These are phyloP conservation scores for Prinsepia uniflora DNA, from an alignment of 306 rosid species.

Conservation along the genomic window DNA sequence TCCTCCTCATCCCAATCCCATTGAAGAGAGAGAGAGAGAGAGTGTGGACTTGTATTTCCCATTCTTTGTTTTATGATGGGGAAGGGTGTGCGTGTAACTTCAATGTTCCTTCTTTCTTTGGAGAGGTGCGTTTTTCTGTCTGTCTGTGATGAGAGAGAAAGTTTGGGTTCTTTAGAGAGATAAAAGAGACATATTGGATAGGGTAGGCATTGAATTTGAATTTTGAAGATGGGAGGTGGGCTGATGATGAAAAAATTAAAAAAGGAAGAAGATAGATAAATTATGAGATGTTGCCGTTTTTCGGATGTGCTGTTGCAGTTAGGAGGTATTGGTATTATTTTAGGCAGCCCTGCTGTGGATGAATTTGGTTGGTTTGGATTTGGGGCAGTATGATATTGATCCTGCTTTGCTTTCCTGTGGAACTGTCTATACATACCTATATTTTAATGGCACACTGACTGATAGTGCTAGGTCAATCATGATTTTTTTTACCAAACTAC, in stretches of 20 bases:
- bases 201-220: conserved; percentile 7
- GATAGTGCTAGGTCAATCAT: conserved; percentile 24
- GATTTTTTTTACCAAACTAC: conserved; percentile 26
- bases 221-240: neutral
- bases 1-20: conserved; percentile 20
- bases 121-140: conserved; percentile 35
- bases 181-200: conserved; percentile 2
- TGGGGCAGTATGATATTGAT: no score
- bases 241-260: conserved; percentile 13
- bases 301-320: conserved; percentile 46
- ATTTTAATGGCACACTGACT: neutral
- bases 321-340: conserved; percentile 1
- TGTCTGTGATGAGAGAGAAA: conserved; percentile 39
- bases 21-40: conserved; percentile 44
- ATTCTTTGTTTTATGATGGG: conserved; percentile 35
- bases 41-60: conserved; percentile 41
- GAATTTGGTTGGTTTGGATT: neutral
- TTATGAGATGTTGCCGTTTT: conserved; percentile 30
- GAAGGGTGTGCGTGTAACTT: conserved; percentile 57
- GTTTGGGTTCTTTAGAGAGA: conserved; percentile 15
- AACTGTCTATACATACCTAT: no score
- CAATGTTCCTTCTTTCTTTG: conserved; percentile 60
- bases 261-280: conserved; percentile 20
- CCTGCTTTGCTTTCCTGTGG: no score
- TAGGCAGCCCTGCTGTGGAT: conserved; percentile 41